phyloP scores from a whole-genome alignment of 164 flowering plant species.

The Platanus orientalis region DNA sequence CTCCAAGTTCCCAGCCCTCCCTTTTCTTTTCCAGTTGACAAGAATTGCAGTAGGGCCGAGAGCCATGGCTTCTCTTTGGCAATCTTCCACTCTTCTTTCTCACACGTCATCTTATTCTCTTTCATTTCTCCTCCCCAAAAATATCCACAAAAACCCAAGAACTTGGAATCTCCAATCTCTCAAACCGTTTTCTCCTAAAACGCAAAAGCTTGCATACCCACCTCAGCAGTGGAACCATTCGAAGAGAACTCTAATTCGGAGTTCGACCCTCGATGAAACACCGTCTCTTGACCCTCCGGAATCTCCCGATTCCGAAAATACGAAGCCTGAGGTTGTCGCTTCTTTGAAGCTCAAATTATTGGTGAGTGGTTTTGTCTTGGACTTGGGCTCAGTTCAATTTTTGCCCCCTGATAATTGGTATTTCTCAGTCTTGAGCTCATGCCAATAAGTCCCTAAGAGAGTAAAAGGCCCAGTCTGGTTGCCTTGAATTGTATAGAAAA shows the following conservation, averaged over 20 bases:
- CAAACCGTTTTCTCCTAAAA: background rate
- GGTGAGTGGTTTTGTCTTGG: constrained; percentile 23
- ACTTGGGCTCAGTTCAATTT: background rate
- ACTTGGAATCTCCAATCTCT: constrained; percentile 4
- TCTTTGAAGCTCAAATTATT: constrained; percentile 66
- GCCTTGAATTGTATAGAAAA: too few relatives aligned
- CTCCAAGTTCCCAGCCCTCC: too few relatives aligned
- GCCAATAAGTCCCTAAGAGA: too few relatives aligned
- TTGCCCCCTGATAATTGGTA: background rate
- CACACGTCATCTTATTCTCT: constrained; percentile 8
- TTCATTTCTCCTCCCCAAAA: background rate
- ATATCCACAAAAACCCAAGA: background rate
- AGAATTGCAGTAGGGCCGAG: too few relatives aligned
- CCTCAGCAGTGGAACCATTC: constrained; percentile 2
- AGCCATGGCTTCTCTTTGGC: constrained; percentile 20
- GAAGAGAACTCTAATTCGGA: constrained; percentile 14
- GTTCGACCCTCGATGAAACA: constrained; percentile 9
- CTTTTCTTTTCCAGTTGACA: too few relatives aligned
- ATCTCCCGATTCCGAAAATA: constrained; percentile 1
- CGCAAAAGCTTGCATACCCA: background rate
- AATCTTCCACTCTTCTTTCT: constrained; percentile 11
- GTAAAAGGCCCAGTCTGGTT: too few relatives aligned
- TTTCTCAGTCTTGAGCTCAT: background rate
- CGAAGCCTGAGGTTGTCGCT: constrained; percentile 28
- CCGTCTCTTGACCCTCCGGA: constrained; percentile 32